Evolutionary conservation across 805 yeast species (phyloP).

Genomic region (Ogataea neopini): DNA sequence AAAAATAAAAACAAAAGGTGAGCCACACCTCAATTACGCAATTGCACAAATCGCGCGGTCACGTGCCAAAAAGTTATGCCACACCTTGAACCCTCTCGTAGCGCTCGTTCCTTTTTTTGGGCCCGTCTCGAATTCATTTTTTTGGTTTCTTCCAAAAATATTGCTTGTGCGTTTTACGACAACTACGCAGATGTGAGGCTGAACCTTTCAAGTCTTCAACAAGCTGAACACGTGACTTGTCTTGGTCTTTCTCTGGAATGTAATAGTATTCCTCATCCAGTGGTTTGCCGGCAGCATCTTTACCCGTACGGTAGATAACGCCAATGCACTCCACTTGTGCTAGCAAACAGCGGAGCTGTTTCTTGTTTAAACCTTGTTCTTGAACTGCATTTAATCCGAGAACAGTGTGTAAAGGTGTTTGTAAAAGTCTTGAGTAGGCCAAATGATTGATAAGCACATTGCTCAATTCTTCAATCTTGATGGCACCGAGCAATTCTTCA

Average conservation of each 20-base stretch:
- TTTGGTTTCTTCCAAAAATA: constrained; percentile 69
- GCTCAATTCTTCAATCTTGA: constrained; percentile 52
- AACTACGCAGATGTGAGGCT: constrained; percentile 71
- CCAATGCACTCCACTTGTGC: constrained; percentile 67
- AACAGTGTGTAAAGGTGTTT: constrained; percentile 79
- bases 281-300: constrained; percentile 95
- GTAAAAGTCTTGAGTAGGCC: constrained; percentile 85
- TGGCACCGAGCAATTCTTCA: constrained; percentile 31
- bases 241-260: constrained; percentile 78
- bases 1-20: neutral
- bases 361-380: constrained; percentile 46
- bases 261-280: constrained; percentile 94
- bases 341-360: constrained; percentile 47
- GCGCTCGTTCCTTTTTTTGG: constrained; percentile 35
- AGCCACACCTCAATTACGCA: constrained; percentile 4
- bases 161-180: constrained; percentile 93
- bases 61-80: neutral
- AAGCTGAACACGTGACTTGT: constrained; percentile 63
- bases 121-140: constrained; percentile 1
- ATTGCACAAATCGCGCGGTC: constrained; percentile 4
- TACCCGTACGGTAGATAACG: constrained; percentile 84
- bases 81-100: neutral
- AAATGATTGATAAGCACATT: constrained; percentile 77
- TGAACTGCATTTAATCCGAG: constrained; percentile 55
- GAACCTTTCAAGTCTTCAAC: constrained; percentile 81